Percentiles rank a stretch among this genome's conserved stretches.
These are phyloP conservation scores for Protomyces macrosporus DNA, from an alignment of 1,139 yeast species.

Conservation along the genomic window DNA sequence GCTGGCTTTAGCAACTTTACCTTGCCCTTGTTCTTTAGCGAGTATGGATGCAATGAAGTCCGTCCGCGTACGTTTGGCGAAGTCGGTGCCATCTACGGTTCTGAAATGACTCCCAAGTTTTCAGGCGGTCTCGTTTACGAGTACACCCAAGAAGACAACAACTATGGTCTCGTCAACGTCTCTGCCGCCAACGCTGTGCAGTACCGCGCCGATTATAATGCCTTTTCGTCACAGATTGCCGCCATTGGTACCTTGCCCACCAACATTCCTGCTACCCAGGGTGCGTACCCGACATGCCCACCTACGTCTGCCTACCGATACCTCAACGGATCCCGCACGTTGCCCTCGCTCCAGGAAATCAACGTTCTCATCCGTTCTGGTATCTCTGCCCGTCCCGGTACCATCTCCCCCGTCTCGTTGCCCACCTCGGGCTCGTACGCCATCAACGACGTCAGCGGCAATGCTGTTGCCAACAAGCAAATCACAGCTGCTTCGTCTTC, in stretches of 20 bases:
- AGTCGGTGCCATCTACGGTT: constrained; percentile 51
- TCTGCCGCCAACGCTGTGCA: constrained; percentile 37
- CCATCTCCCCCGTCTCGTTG: constrained; percentile 40
- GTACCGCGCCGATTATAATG: constrained; percentile 51
- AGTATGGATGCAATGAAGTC: constrained; percentile 60
- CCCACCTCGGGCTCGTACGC: constrained; percentile 43
- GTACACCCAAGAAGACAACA: constrained; percentile 61
- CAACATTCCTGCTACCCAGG: constrained; percentile 31
- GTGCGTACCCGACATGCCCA: constrained; percentile 33
- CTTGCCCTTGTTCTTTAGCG: constrained; percentile 80
- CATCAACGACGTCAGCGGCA: constrained; percentile 49
- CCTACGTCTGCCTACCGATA: constrained; percentile 35
- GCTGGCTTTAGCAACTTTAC: constrained; percentile 57
- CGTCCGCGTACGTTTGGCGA: constrained; percentile 63
- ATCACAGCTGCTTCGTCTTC: constrained; percentile 16
- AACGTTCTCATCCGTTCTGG: constrained; percentile 7
- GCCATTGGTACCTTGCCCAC: constrained; percentile 37
- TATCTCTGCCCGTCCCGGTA: constrained; percentile 10
- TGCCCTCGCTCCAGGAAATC: constrained; percentile 35
- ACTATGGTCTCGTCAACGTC: constrained; percentile 66
- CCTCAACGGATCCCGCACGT: constrained; percentile 34
- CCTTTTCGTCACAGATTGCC: constrained; percentile 51
- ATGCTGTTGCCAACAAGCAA: constrained; percentile 44
- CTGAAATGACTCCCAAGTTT: constrained; percentile 49
- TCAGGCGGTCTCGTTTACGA: constrained; percentile 81